phyloP scores from a whole-genome alignment of 345 rosid genomes.

The Brassica rapa region DNA sequence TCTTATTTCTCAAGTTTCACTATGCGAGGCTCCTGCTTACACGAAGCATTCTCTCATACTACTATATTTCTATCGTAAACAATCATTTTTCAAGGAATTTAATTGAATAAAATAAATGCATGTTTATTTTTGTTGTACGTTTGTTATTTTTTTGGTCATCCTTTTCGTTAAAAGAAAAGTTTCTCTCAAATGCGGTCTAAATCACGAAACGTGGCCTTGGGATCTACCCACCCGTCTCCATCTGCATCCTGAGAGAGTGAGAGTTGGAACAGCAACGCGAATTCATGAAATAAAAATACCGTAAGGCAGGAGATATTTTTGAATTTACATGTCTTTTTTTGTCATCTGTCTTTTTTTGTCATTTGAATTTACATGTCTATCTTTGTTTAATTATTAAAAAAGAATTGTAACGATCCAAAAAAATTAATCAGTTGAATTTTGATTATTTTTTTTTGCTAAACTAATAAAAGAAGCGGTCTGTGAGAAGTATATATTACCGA shows the following conservation, averaged over 20 bases:
- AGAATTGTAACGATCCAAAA: not conserved
- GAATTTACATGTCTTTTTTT: not conserved
- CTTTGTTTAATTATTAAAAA: not conserved
- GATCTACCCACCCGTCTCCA: not conserved
- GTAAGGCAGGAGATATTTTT: not conserved
- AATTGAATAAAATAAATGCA: not conserved
- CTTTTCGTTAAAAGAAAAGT: not conserved
- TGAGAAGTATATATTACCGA: not conserved
- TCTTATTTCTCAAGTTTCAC: not conserved
- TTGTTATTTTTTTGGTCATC: not conserved
- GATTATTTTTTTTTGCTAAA: not conserved
- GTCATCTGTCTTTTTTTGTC: too few species aligned
- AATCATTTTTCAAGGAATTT: not conserved
- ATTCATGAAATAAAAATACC: not conserved
- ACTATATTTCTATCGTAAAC: not conserved
- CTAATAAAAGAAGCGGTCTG: not conserved
- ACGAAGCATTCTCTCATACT: constrained; percentile 7
- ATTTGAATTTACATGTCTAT: not conserved
- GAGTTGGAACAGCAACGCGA: not conserved
- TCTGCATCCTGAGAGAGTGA: not conserved
- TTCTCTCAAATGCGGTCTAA: not conserved
- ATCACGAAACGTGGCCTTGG: constrained; percentile 1
- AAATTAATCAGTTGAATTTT: not conserved
- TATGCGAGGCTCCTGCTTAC: constrained; percentile 2
- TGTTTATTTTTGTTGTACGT: not conserved